Percentiles rank a stretch among this genome's conserved stretches.
Evolutionary conservation across 2,329 filamentous ascomycete species (phyloP).

Genomic region (Septoria linicola): DNA sequence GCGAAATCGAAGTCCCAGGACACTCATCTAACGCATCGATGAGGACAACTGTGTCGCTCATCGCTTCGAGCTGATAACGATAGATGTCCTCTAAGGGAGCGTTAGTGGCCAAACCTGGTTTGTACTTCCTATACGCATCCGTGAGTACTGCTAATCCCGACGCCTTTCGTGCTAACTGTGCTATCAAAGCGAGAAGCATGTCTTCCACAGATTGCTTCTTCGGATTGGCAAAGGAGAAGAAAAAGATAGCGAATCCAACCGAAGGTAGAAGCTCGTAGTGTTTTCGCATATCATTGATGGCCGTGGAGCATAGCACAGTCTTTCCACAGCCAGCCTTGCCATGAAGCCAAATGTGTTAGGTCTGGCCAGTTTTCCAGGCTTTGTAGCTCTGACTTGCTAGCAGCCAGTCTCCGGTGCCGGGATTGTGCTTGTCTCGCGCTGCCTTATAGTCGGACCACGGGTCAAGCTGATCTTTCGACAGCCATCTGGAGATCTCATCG

Average conservation of each 20-base stretch:
- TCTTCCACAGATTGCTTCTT: constrained; percentile 22
- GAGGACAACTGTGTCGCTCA: neutral
- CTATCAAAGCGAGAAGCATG: constrained; percentile 22
- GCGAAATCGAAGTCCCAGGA: constrained; percentile 9
- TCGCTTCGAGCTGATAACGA: neutral
- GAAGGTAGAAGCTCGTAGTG: neutral
- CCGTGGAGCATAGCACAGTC: constrained; percentile 27
- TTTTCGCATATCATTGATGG: constrained; percentile 16
- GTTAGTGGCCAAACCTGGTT: neutral
- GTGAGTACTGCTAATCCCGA: neutral
- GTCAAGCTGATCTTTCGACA: constrained; percentile 18
- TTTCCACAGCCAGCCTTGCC: constrained; percentile 31
- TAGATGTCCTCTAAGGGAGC: neutral
- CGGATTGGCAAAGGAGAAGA: constrained; percentile 24
- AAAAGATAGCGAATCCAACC: constrained; percentile 16
- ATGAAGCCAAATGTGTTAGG: constrained; percentile 24
- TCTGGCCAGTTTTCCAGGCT: constrained; percentile 18
- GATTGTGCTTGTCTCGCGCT: constrained; percentile 24
- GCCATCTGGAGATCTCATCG: constrained; percentile 20
- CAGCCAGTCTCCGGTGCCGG: constrained; percentile 28
- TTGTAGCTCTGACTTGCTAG: constrained; percentile 19
- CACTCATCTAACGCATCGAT: constrained; percentile 21
- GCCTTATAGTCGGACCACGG: constrained; percentile 22
- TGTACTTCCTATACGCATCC: neutral
- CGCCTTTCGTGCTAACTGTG: constrained; percentile 13